phyloP scores from a whole-genome alignment of 352 stramenopile genomes.

The Phytophthora colocasiae region DNA sequence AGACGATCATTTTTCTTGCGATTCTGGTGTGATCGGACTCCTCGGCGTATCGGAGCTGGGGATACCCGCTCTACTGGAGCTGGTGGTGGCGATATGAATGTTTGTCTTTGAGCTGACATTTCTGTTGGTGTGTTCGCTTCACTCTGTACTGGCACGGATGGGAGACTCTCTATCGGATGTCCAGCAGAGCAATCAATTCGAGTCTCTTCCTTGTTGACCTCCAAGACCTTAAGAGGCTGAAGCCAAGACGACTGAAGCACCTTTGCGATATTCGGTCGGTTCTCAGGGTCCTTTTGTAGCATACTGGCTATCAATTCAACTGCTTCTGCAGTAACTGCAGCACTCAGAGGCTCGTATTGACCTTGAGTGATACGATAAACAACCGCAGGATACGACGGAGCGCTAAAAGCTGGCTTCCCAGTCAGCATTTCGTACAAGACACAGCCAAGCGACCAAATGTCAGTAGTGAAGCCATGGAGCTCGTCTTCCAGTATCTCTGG shows the following conservation, averaged over 20 bases:
- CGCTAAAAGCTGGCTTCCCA: conserved; percentile 66
- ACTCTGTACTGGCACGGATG: too few relatives aligned
- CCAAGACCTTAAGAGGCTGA: background rate
- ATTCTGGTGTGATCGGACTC: background rate
- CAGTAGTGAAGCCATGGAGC: conserved; percentile 64
- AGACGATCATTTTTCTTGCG: background rate
- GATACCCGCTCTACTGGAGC: background rate
- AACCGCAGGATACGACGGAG: conserved; percentile 52
- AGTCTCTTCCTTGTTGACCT: background rate
- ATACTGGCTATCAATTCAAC: conserved; percentile 34
- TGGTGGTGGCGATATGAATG: conserved; percentile 4
- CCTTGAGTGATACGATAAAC: conserved; percentile 55
- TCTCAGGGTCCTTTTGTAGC: conserved; percentile 30
- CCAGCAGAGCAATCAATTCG: background rate
- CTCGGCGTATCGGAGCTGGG: too few relatives aligned
- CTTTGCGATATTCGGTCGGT: conserved; percentile 20
- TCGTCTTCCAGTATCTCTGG: conserved; percentile 36
- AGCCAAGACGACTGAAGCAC: conserved; percentile 31
- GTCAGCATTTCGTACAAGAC: conserved; percentile 77
- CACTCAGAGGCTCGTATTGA: conserved; percentile 37
- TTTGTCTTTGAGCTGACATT: background rate
- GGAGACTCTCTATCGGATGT: background rate
- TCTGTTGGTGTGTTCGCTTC: background rate
- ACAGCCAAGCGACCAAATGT: conserved; percentile 88
- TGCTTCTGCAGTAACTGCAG: conserved; percentile 22